Base-by-base conservation (phyloP, 208 protist genomes). In the Trypanosoma congolense region DNA sequence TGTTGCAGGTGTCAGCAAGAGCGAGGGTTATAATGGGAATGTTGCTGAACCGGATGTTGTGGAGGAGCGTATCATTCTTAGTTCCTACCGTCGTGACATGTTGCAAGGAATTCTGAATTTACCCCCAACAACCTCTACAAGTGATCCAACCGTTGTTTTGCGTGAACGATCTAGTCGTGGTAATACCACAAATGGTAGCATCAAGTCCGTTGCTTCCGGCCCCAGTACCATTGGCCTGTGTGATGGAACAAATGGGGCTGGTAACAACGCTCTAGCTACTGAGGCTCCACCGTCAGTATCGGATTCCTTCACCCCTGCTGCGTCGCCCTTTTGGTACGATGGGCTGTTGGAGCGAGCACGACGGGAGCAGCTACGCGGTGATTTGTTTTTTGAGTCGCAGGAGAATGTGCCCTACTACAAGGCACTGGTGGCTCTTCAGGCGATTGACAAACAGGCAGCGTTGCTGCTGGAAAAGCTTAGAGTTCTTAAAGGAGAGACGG, bases 321-420 rank as follows among this genome's bases (percentile, higher is more conserved):
- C 66, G 4, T 65, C 71, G 1, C 53, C 57, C 0, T 59, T 57
- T 28, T 85, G 77, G 77, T 85, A 78, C 45, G 33, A 41, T 49
- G 57, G 49, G n/a, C 16, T 46, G 2, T 41, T 52, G 1, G 77
- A 80, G 50, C 48, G 52, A 18, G 41, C 9, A n/a, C 73, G 77
- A 2, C 73, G 77, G 24, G 46, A 40, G 9, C 58, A 19, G 1
- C 12, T 80, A 24, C 42, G 28, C 18, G 43, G 48, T 35, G 35
- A 78, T 2, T 46, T 85, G 19, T 31, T 19, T 22, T 36, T 47
- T 26, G 77, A 85, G 38, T 35, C 49, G 18, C 44, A 33, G 4
- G 65, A 61, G 16, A 85, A 85, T 59, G 67, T 85, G 16, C 70
- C 70, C 12, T 77, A 80, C 53, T 53, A 59, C 33, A 62, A 44